phyloP scores from a whole-genome alignment of 2,329 filamentous ascomycete genomes.

The Claviceps lovelessii region DNA sequence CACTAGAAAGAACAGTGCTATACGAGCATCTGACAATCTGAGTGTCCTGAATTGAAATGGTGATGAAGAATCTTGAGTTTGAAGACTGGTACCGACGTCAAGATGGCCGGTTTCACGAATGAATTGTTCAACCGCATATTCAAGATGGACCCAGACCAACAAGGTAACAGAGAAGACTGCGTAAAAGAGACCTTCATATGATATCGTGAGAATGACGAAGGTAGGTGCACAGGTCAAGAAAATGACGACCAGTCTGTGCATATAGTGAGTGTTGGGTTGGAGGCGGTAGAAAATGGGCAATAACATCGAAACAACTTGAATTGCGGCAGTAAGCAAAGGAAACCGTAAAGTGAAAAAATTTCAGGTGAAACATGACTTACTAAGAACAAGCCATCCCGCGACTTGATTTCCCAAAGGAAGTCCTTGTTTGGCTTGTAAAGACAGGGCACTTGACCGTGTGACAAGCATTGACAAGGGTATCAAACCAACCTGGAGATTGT shows the following conservation, averaged over 20 bases:
- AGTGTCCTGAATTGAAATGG: constrained; percentile 44
- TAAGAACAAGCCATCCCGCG: constrained; percentile 66
- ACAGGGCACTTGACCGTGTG: constrained; percentile 72
- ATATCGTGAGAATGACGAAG: constrained; percentile 93
- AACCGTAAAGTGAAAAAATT: neutral
- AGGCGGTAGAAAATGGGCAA: constrained; percentile 72
- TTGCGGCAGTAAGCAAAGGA: neutral
- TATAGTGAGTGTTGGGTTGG: constrained; percentile 71
- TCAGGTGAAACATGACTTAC: constrained; percentile 28
- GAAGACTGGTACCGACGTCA: neutral
- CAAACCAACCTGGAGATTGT: constrained; percentile 47
- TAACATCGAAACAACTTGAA: constrained; percentile 52
- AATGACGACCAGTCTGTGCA: constrained; percentile 75
- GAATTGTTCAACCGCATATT: constrained; percentile 22
- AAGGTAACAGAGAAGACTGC: constrained; percentile 72
- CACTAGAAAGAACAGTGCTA: constrained; percentile 89
- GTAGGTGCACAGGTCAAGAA: constrained; percentile 87
- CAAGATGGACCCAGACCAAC: constrained; percentile 80
- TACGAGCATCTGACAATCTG: constrained; percentile 67
- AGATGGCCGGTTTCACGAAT: neutral
- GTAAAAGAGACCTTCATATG: constrained; percentile 94
- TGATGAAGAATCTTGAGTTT: neutral
- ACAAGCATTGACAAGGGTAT: constrained; percentile 70
- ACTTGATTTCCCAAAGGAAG: constrained; percentile 78
- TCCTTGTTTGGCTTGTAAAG: constrained; percentile 71